Conservation (phyloP, 805 yeast genomes). For the Saccharomycopsis oosterbeekiorum region DNA sequence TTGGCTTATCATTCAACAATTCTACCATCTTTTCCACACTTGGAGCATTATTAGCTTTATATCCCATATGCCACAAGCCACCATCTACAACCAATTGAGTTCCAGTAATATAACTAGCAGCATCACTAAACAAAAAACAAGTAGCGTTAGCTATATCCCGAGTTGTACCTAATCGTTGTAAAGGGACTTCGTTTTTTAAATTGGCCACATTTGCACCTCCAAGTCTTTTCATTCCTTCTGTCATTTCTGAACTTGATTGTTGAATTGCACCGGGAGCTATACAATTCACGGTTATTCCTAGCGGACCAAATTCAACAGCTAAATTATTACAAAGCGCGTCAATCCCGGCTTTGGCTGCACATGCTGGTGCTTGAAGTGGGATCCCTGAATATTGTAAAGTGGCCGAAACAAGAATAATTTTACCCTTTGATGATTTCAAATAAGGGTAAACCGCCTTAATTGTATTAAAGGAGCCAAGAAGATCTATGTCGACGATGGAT, state of each 20-base stretch:
- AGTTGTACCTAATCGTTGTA: constrained; percentile 32
- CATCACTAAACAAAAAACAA: constrained; percentile 72
- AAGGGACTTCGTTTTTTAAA: constrained; percentile 42
- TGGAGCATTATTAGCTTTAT: constrained; percentile 24
- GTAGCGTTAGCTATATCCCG: constrained; percentile 84
- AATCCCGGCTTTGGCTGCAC: constrained; percentile 93
- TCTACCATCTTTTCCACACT: constrained; percentile 36
- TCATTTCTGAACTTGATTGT: constrained; percentile 52
- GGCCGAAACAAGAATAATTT: constrained; percentile 71
- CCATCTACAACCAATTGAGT: constrained; percentile 80
- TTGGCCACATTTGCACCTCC: constrained; percentile 27
- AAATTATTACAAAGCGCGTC: constrained; percentile 78
- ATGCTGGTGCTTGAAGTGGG: constrained; percentile 83
- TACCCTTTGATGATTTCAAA: constrained; percentile 57
- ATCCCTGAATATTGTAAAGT: constrained; percentile 85
- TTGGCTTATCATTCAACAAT: constrained; percentile 27
- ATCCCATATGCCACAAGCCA: constrained; percentile 77
- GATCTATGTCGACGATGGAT: constrained; percentile 77
- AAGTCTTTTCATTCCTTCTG: constrained; percentile 76
- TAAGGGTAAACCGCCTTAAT: constrained; percentile 70
- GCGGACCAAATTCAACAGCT: constrained; percentile 87
- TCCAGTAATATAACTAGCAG: constrained; percentile 71
- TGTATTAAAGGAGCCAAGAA: constrained; percentile 83
- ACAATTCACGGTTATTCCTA: constrained; percentile 74
- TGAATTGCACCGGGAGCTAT: constrained; percentile 89